Evolutionary conservation across 495 filamentous ascomycete genomes (phyloP).

Genomic region (Penicillium chermesinum): DNA sequence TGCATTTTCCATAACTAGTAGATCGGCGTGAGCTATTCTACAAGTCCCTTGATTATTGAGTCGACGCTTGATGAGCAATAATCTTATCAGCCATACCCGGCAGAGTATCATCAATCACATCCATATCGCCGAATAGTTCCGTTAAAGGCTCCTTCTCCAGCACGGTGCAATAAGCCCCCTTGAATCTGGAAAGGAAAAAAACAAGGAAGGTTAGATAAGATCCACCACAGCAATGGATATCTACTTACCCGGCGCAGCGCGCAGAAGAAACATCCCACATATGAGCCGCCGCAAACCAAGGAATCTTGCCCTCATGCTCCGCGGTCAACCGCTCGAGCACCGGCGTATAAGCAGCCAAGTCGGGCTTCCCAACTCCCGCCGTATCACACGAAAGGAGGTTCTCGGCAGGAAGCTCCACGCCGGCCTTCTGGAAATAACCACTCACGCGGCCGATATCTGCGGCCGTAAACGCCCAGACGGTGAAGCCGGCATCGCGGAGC

Average conservation of each 20-base stretch:
- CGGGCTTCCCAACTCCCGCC: slow-evolving; percentile 29
- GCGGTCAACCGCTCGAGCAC: slow-evolving; percentile 19
- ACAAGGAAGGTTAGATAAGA: not conserved
- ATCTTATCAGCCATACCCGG: slow-evolving; percentile 38
- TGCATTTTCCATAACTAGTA: no score
- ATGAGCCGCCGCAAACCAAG: slow-evolving; percentile 37
- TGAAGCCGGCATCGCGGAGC: slow-evolving; percentile 36
- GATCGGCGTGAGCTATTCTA: not conserved
- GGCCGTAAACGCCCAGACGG: slow-evolving; percentile 39
- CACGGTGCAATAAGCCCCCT: slow-evolving; percentile 30
- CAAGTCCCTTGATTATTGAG: not conserved
- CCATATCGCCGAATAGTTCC: slow-evolving; percentile 35
- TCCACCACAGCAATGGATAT: not conserved
- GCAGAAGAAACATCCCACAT: slow-evolving; percentile 38
- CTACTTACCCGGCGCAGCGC: slow-evolving; percentile 22
- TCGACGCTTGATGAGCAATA: slow-evolving; percentile 20
- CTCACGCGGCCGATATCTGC: slow-evolving; percentile 31
- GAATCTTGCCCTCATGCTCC: slow-evolving; percentile 18
- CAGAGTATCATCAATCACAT: slow-evolving; percentile 36
- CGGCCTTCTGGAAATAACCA: slow-evolving; percentile 33
- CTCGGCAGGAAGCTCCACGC: slow-evolving; percentile 30
- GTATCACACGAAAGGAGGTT: slow-evolving; percentile 32
- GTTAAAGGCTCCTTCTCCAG: slow-evolving; percentile 32
- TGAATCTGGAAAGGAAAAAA: slow-evolving; percentile 21
- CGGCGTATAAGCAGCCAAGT: slow-evolving; percentile 23